Conservation (phyloP, 805 yeast genomes). For the Priceomyces haplophilus region DNA sequence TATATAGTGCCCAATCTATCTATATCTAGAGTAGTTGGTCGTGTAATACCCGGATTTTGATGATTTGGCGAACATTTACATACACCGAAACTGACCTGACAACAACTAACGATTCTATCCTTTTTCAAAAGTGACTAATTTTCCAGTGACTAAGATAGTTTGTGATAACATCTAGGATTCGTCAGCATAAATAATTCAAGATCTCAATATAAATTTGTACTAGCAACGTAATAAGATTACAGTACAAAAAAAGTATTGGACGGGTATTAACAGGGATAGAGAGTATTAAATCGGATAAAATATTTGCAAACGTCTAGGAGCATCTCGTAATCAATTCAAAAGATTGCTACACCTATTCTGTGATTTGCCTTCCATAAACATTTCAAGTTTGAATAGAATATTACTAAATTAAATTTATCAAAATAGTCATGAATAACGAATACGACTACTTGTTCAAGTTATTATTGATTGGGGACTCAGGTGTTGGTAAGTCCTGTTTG, state of each 20-base stretch:
- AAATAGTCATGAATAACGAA: slow-evolving; percentile 71
- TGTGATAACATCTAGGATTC: neutral
- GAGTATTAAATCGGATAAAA: neutral
- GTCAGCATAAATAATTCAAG: neutral
- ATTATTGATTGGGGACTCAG: slow-evolving; percentile 95
- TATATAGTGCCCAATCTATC: neutral
- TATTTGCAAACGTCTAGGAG: neutral
- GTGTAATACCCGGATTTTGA: neutral
- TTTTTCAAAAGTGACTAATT: neutral
- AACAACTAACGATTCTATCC: neutral
- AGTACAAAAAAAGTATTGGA: neutral
- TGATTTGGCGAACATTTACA: slow-evolving; percentile 4
- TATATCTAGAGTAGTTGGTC: neutral
- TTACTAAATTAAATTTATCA: neutral
- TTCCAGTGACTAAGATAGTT: neutral
- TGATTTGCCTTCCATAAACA: neutral
- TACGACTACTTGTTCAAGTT: slow-evolving; percentile 97
- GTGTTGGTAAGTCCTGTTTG: slow-evolving; percentile 97
- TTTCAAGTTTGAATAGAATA: neutral
- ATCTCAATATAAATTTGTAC: neutral
- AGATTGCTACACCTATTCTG: neutral
- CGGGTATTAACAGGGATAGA: slow-evolving; percentile 3
- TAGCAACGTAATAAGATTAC: neutral
- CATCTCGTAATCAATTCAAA: neutral
- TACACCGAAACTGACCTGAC: slow-evolving; percentile 1